These are phyloP conservation scores for Coemansia sp. DNA, from an alignment of 192 early-diverging fungal genomes.

Conservation along the genomic window DNA sequence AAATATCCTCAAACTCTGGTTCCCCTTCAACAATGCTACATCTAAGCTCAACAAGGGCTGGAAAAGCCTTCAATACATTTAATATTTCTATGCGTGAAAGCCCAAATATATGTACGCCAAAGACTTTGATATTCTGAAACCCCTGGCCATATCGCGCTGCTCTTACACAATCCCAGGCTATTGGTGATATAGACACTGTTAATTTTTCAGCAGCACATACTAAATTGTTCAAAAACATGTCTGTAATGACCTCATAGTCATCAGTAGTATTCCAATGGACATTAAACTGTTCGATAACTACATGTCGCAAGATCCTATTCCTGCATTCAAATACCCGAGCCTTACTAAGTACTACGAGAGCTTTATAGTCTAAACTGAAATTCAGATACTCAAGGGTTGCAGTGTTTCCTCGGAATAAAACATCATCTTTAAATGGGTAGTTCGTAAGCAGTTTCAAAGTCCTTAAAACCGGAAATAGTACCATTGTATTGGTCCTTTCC, in stretches of 20 bases:
- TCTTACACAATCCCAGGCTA: neutral
- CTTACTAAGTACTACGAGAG: neutral
- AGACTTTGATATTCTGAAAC: neutral
- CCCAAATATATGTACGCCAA: neutral
- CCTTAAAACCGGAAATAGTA: neutral
- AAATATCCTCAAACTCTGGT: neutral
- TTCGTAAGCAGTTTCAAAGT: neutral
- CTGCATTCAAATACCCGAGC: neutral
- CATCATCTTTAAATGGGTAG: constrained; percentile 9
- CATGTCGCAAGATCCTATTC: neutral
- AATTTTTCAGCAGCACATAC: neutral
- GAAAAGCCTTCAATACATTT: neutral
- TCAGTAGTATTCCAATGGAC: neutral
- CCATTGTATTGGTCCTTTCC: neutral
- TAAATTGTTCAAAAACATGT: neutral
- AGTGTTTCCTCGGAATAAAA: constrained; percentile 7
- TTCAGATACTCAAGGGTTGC: neutral
- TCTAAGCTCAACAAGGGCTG: neutral
- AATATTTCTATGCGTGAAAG: neutral
- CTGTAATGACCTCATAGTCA: neutral
- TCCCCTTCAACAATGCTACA: neutral
- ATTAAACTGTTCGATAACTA: neutral
- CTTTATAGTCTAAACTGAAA: neutral
- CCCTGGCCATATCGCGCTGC: neutral
- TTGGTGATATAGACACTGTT: neutral